phyloP scores from a whole-genome alignment of 257 asterid genomes.

The Jaltomata sinuosa region DNA sequence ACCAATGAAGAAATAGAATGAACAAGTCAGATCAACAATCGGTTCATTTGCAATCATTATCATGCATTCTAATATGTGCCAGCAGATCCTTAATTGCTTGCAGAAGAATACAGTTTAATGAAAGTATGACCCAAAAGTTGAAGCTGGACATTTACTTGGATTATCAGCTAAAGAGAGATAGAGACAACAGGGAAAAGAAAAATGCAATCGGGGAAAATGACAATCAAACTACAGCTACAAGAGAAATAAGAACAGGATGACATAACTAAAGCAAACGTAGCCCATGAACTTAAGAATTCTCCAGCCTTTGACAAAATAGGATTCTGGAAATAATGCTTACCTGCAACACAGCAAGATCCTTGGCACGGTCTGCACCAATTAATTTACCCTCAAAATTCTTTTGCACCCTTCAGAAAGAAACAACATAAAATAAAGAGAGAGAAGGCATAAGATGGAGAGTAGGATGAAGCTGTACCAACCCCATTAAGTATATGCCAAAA shows the following conservation, averaged over 20 bases:
- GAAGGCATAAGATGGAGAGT: background rate
- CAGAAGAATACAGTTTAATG: background rate
- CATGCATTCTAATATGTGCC: background rate
- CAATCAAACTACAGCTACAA: background rate
- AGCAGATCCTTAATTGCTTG: background rate
- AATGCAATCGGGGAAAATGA: background rate
- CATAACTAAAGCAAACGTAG: background rate
- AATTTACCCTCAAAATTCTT: conserved; percentile 87
- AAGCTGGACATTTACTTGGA: background rate
- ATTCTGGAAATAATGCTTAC: conserved; percentile 21
- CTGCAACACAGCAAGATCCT: conserved; percentile 97
- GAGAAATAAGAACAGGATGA: background rate
- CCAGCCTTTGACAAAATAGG: background rate
- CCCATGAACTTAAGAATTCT: background rate
- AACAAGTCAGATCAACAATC: background rate
- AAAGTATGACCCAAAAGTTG: background rate
- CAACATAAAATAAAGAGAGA: background rate
- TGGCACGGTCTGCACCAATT: conserved; percentile 93
- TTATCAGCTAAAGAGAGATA: background rate
- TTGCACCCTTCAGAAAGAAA: conserved; percentile 52
- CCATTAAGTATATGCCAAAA: background rate
- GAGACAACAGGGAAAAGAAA: background rate
- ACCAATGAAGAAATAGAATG: background rate
- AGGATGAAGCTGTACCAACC: background rate
- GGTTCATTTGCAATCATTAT: background rate